These are phyloP conservation scores for Canariomyces notabilis DNA, from an alignment of 2,329 filamentous ascomycete genomes.

Conservation along the genomic window DNA sequence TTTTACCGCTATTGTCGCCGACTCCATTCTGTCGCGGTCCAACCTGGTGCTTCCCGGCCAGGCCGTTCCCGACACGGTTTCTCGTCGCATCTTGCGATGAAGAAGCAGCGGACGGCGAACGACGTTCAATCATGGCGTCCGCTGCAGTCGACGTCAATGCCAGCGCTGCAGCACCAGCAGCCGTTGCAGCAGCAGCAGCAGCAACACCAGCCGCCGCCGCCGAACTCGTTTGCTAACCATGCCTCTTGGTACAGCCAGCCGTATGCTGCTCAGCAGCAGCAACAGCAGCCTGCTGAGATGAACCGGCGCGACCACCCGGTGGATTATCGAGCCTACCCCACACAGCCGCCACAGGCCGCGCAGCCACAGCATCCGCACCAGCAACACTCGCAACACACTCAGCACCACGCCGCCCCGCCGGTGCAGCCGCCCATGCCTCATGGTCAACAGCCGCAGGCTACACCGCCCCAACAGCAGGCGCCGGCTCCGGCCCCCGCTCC, in stretches of 20 bases:
- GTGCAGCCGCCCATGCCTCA: conserved; percentile 22
- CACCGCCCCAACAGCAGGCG: conserved; percentile 35
- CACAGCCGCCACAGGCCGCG: conserved; percentile 27
- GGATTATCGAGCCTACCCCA: conserved; percentile 37
- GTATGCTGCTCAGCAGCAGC: conserved; percentile 36
- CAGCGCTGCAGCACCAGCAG: conserved; percentile 30
- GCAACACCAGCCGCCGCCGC: conserved; percentile 23
- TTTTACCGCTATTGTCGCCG: conserved; percentile 8
- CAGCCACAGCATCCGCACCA: conserved; percentile 31
- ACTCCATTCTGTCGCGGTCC: conserved; percentile 16
- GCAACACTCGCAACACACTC: conserved; percentile 28
- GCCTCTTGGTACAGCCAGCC: conserved; percentile 35
- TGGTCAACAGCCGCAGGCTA: conserved; percentile 23
- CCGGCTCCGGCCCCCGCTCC: conserved; percentile 37
- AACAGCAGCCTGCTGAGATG: conserved; percentile 42
- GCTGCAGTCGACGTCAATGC: conserved; percentile 27
- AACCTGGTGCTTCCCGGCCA: conserved; percentile 25
- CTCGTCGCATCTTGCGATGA: conserved; percentile 21
- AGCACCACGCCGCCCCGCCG: conserved; percentile 30
- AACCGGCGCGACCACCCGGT: conserved; percentile 31
- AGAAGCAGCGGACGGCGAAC: conserved; percentile 24
- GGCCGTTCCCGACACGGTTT: conserved; percentile 19
- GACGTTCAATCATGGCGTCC: conserved; percentile 28
- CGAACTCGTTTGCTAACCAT: conserved; percentile 33
- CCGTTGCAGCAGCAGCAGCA: conserved; percentile 27